A percentile compares a stretch with the other conserved stretches of the same genome.
These are phyloP conservation scores for Anisodus acutangulus DNA, from an alignment of 257 asterid genomes.

Conservation along the genomic window DNA sequence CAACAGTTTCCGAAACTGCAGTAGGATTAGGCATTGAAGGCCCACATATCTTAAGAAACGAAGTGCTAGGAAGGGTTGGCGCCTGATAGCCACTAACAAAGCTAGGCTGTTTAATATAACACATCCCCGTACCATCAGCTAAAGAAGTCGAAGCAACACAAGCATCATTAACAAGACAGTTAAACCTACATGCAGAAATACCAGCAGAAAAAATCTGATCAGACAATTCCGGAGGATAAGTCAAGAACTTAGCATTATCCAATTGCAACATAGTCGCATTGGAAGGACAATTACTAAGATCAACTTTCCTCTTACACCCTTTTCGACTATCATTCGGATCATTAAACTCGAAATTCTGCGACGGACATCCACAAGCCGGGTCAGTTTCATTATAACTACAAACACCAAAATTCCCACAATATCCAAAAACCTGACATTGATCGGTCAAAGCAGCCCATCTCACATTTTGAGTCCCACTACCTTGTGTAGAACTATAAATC, in stretches of 20 bases:
- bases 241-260: constrained; percentile 64
- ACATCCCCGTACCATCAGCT: constrained; percentile 82
- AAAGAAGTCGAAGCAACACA: constrained; percentile 77
- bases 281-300: constrained; percentile 57
- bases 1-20: constrained; percentile 2
- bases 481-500: constrained; percentile 60
- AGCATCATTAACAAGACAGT: constrained; percentile 53
- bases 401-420: constrained; percentile 78
- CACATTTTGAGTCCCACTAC: constrained; percentile 48
- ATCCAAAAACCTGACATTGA: constrained; percentile 82
- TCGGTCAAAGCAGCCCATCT: constrained; percentile 85
- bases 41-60: constrained; percentile 71
- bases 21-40: constrained; percentile 62
- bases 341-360: constrained; percentile 58
- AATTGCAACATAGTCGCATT: constrained; percentile 59
- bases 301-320: constrained; percentile 76
- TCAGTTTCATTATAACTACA: constrained; percentile 69
- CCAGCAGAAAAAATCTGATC: constrained; percentile 54
- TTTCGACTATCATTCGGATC: constrained; percentile 59
- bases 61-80: constrained; percentile 77
- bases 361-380: constrained; percentile 76
- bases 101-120: constrained; percentile 52
- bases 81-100: constrained; percentile 74
- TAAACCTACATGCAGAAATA: constrained; percentile 55
- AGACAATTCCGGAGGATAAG: constrained; percentile 55